Conservation (phyloP, 2,329 filamentous ascomycete genomes). For the Aplosporella prunicola region DNA sequence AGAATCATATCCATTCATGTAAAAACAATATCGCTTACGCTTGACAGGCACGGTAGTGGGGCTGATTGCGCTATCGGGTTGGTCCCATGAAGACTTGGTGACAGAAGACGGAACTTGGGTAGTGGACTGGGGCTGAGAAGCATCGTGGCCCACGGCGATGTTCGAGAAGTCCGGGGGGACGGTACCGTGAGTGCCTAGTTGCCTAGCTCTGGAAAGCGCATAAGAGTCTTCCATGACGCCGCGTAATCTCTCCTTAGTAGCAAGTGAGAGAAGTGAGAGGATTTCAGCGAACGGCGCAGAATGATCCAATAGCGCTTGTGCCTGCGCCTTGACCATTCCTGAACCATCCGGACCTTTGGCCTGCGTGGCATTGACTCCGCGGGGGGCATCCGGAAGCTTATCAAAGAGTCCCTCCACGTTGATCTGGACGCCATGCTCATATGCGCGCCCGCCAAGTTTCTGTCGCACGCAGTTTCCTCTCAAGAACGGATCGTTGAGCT, state of each 20-base stretch:
- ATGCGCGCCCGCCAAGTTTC: slow-evolving; percentile 47
- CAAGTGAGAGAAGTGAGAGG: slow-evolving; percentile 70
- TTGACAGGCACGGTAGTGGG: slow-evolving; percentile 49
- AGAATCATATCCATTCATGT: not conserved
- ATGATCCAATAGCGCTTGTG: slow-evolving; percentile 55
- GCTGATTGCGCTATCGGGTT: slow-evolving; percentile 42
- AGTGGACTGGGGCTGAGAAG: slow-evolving; percentile 24
- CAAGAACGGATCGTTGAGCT: slow-evolving; percentile 66
- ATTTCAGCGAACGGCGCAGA: slow-evolving; percentile 73
- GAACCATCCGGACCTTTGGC: slow-evolving; percentile 49
- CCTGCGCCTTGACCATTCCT: slow-evolving; percentile 46
- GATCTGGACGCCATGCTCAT: slow-evolving; percentile 49
- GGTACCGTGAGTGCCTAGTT: slow-evolving; percentile 68
- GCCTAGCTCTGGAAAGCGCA: slow-evolving; percentile 59
- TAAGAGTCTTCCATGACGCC: slow-evolving; percentile 70
- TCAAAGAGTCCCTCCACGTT: slow-evolving; percentile 48
- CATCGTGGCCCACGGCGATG: slow-evolving; percentile 50
- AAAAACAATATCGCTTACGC: slow-evolving; percentile 40
- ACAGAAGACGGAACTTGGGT: slow-evolving; percentile 29
- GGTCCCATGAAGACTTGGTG: slow-evolving; percentile 32
- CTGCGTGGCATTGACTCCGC: slow-evolving; percentile 14
- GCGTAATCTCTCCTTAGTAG: slow-evolving; percentile 69
- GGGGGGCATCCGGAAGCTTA: slow-evolving; percentile 24
- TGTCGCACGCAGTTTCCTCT: slow-evolving; percentile 49
- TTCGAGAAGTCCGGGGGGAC: slow-evolving; percentile 68